Base-by-base conservation (phyloP, 2,329 filamentous ascomycete genomes). In the Acrodontium crateriforme region DNA sequence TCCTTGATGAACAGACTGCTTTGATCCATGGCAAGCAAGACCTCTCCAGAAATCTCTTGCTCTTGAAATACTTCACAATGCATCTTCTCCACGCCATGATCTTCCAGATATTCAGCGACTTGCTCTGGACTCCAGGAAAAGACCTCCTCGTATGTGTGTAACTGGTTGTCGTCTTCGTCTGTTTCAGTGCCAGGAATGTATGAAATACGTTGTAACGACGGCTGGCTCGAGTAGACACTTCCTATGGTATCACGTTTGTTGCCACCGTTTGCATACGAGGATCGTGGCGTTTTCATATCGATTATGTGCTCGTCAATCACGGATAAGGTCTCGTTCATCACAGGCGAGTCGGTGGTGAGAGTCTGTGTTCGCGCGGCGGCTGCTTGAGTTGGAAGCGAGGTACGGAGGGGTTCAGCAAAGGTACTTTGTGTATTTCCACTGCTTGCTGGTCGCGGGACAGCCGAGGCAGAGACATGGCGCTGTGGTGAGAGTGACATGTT, bases 251-350 rank as follows among this genome's bases (percentile, higher is more conserved):
- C 65, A 46, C 45, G 37, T 32, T 46, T 49, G 42, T 40, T 42
- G 28, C 39, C 37, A n/a, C n/a, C n/a, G 23, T 44, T 50, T 39
- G 70, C 67, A 12, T 52, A 59, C 42, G 31, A 66, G 37, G 45
- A 63, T 66, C 71, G 67, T 14, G 69, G 63, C 29, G 69, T 69
- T 49, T 65, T 69, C 59, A 95, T 70, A 51, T 93, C 80, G 22
- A 83, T 93, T 43, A 95, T 93, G 50, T 94, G 87, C 56, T 95
- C 87, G 52, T 95, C 78, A 45, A 95, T 95, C 33, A 95, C 87
- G 47, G 84, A 93, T 28, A 95, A 60, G 1, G 87, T 94, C 53
- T 95, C 85, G 50, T 85, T 84, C 63, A 95, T 78, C 27, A 94
- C 85, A 8, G 81, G 78, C n/a, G 47, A 52, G 35, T 46, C 45